Base-by-base conservation (phyloP, 805 yeast species). In the Candida patagonica region DNA sequence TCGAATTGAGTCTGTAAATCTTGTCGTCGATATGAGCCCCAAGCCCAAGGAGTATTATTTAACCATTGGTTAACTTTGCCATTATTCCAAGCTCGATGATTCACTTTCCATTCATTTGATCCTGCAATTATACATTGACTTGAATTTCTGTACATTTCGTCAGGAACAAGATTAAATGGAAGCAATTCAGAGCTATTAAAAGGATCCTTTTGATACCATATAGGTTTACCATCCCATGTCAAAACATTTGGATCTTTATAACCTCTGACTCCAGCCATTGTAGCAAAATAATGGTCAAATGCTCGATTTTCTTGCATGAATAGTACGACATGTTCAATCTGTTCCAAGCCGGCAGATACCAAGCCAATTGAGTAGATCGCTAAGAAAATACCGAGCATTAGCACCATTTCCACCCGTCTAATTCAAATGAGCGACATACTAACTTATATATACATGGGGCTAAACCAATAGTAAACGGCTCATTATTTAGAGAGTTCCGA, bases 251-350 rank as follows among this genome's bases (percentile, higher is more conserved):
- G 53, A 35, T 50, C 53, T 39, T 50, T 48, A 42, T 46, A 47
- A 4, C 49, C 49, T 35, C 53, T 47, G 17, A 50, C 53, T 22
- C 53, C 53, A 20, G 52, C 43, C 50, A 50, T 46, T 4, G 51
- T 37, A 6, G 51, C 53, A 35, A 38, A 48, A 41, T 47, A 50
- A 26, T 42, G 48, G 38, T 47, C 49, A 36, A 49, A 50, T n/a
- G 54, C 49, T 21, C 50, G 44, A 37, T 49, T 47, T 37, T 47
- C 53, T 20, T 49, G 54, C 53, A 50, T 49, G 34, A 49, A 43
- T 29, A 40, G 13, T 26, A 50, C 49, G 39, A 49, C 35, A 35
- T 48, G 48, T 35, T 43, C 20, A 29, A 46, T 34, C 34, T 42
- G 34, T n/a, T 40, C 13, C 33, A 40, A 26, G n/a, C 33, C 24